Base-by-base conservation (phyloP, 2,329 filamentous ascomycete species). In the Fusarium pininemorale region DNA sequence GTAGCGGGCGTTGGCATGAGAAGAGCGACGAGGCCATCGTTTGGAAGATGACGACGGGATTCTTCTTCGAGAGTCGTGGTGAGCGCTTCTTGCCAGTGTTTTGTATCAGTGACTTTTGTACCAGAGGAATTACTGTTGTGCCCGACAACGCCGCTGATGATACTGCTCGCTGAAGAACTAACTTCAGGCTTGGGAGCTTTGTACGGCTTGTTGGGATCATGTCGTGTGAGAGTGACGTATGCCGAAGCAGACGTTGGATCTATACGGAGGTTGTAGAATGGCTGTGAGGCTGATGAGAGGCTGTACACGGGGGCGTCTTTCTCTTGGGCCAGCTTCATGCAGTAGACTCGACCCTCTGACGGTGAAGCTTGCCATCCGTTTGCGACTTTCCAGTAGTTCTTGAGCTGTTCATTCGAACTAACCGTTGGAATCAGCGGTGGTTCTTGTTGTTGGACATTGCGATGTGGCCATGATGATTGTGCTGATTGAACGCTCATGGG, bases 361-460 rank as follows among this genome's bases (percentile, higher is more conserved):
- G 85, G 80, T 0, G 90, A 87, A 5, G 91, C 91, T 77, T 89
- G 87, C 90, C 90, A 93, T 18, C 92, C 92, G 78, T 93, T 93
- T 68, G 89, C 85, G 1, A 90, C 90, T 75, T 92, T 90, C 92
- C 92, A 94, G 14, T 92, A 86, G 57, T 87, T 86, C 73, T 89
- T 89, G 41, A 93, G 86, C 70, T 93, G 87, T 50, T 91, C 89
- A 3, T 87, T 90, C 1, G 88, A 87, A 77, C 86, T 89, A 9
- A 88, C 84, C 3, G 84, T 82, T 16, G 88, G 87, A 24, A 86
- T 83, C 4, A 82, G 72, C 0, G 87, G 84, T 1, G 86, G 83
- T 37, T 87, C 84, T 8, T 70, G 67, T 41, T 70, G 67, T 11
- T 84, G 80, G 11, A 77, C 47, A 9, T 77, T 78, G 51, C 82